Base-by-base conservation (phyloP, 169 alveolate species). In the Plasmodium fragile region DNA sequence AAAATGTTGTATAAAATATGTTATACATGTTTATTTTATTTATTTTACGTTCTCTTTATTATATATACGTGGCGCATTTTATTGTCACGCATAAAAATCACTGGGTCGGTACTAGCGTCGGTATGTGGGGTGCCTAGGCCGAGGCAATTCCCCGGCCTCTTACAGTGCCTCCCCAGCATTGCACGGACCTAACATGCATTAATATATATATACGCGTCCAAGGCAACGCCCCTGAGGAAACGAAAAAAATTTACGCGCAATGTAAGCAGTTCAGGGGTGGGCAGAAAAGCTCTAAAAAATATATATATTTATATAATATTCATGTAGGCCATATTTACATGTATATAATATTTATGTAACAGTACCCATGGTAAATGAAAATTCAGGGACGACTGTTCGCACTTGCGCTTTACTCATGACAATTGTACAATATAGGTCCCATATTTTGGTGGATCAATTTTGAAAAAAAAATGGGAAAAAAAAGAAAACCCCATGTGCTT, bases 291-390 rank as follows among this genome's bases (percentile, higher is more conserved):
- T 5, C 59, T 25, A 36, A 75, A 36, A 32, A 36, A 75, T n/a
- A 8, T 39, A 28, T 32, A 49, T 32, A 49, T 22, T 8, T 28
- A 72, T 72, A 30, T 72, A 72, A 73, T 73, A 73, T 45, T 2
- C 30, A 34, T 25, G 16, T 73, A 30, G 25, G 22, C 43, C n/a
- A n/a, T n/a, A 39, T 77, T 41, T 77, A 41, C 53, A 41, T 77
- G 71, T 77, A 39, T 77, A 41, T 11, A 77, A 65, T 22, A 77
- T 78, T 18, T 78, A 49, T 78, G 25, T 78, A 78, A 25, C 8
- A 34, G 39, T 75, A 72, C n/a, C 2, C 41, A 72, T 72, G 39
- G 22, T 0, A 41, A n/a, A 39, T 49, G 59, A 13, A 49, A 13
- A 49, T 49, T 13, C 16, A 13, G 59, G 59, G 59, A 22, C 41